These are phyloP conservation scores for Cladochytrium replicatum DNA, from an alignment of 192 early-diverging fungal genomes.

Conservation along the genomic window DNA sequence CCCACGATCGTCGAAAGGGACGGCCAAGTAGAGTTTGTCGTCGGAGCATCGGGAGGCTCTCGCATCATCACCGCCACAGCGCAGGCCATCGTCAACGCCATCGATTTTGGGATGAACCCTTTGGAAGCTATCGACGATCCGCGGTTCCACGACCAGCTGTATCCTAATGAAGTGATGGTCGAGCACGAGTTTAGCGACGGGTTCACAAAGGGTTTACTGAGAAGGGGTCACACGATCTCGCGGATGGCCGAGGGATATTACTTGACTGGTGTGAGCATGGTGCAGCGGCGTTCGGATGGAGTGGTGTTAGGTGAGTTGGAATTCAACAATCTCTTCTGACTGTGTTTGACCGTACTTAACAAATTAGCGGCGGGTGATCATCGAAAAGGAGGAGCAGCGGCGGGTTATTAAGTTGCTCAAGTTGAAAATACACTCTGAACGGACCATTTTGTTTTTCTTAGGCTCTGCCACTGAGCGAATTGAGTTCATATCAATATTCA, in stretches of 20 bases:
- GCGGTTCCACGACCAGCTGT: slow-evolving; percentile 83
- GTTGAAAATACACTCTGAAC: no score
- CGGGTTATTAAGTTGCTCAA: slow-evolving; percentile 23
- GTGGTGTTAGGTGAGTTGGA: slow-evolving; percentile 15
- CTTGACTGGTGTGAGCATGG: slow-evolving; percentile 22
- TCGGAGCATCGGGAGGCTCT: slow-evolving; percentile 75
- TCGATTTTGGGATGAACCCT: slow-evolving; percentile 60
- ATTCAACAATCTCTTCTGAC: neutral
- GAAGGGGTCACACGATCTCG: slow-evolving; percentile 10
- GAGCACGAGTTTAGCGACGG: slow-evolving; percentile 11
- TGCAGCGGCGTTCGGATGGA: slow-evolving; percentile 18
- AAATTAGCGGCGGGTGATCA: slow-evolving; percentile 26
- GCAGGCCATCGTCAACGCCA: slow-evolving; percentile 62
- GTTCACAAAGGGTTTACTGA: slow-evolving; percentile 2
- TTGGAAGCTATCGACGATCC: slow-evolving; percentile 61
- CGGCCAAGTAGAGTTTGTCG: slow-evolving; percentile 56
- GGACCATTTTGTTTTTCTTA: no score
- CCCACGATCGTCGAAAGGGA: slow-evolving; percentile 59
- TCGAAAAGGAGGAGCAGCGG: slow-evolving; percentile 28
- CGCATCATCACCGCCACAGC: slow-evolving; percentile 69
- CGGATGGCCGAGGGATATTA: slow-evolving; percentile 12
- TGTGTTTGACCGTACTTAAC: neutral
- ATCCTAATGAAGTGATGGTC: slow-evolving; percentile 56
- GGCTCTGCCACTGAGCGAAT: no score
- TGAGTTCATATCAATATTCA: no score